These are phyloP conservation scores for Adansonia digitata DNA, from an alignment of 345 rosid genomes.

Conservation along the genomic window DNA sequence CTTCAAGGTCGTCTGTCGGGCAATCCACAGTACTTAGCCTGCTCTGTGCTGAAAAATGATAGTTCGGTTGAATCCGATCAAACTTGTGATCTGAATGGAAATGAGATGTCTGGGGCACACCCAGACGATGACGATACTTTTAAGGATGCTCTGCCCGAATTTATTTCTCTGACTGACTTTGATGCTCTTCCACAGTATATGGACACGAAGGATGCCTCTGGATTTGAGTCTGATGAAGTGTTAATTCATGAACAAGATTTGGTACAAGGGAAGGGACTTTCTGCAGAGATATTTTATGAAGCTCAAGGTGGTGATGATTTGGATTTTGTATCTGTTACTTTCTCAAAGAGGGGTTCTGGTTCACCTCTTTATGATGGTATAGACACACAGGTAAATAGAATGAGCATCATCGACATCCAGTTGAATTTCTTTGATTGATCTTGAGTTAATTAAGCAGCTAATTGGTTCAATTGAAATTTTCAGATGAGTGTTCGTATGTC, in stretches of 20 bases:
- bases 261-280: conserved; percentile 45
- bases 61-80: conserved; percentile 33
- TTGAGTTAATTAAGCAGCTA: conserved; percentile 21
- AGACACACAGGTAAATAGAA: conserved; percentile 76
- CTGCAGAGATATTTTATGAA: conserved; percentile 80
- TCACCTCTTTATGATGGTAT: conserved; percentile 81
- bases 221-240: conserved; percentile 48
- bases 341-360: conserved; percentile 63
- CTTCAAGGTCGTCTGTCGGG: conserved; percentile 62
- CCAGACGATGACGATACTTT: conserved; percentile 82
- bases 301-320: conserved; percentile 63
- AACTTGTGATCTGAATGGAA: conserved; percentile 30
- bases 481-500: conserved; percentile 99
- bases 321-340: conserved; percentile 82
- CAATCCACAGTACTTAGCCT: conserved; percentile 59
- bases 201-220: conserved; percentile 37
- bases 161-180: conserved; percentile 55
- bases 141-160: conserved; percentile 87
- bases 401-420: conserved; percentile 19
- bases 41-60: conserved; percentile 70
- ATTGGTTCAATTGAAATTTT: conserved; percentile 29
- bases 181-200: conserved; percentile 35
- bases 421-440: conserved; percentile 5
- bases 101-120: conserved; percentile 32
- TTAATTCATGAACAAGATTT: conserved; percentile 41